phyloP scores from a whole-genome alignment of 176 grass and related monocot genomes.

The Lolium perenne region DNA sequence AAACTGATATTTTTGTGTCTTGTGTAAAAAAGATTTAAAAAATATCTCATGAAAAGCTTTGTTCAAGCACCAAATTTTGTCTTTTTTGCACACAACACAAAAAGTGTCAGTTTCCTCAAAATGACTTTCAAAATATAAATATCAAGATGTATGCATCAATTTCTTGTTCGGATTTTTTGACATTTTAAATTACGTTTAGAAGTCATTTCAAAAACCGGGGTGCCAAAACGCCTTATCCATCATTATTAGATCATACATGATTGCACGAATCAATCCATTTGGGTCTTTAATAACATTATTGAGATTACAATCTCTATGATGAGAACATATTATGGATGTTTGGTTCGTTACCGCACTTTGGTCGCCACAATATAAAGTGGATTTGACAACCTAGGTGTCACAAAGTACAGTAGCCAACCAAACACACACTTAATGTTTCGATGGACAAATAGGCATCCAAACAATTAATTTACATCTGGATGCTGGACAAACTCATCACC shows the following conservation, averaged over 20 bases:
- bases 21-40: too few relatives aligned
- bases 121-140: too few relatives aligned
- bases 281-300: background rate
- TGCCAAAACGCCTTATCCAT: too few relatives aligned
- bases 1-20: too few relatives aligned
- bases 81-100: too few relatives aligned
- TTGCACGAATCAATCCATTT: background rate
- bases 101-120: too few relatives aligned
- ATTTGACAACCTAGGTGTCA: background rate
- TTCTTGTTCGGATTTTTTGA: too few relatives aligned
- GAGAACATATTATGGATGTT: slow-evolving; percentile 26
- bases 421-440: background rate
- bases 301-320: background rate
- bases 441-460: slow-evolving; percentile 2
- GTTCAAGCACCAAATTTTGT: too few relatives aligned
- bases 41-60: too few relatives aligned
- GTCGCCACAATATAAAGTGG: background rate
- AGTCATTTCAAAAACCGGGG: too few relatives aligned
- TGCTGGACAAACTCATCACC: background rate
- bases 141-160: too few relatives aligned
- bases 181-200: too few relatives aligned
- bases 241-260: background rate
- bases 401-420: background rate
- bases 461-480: slow-evolving; percentile 18
- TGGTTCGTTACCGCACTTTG: background rate